These are phyloP conservation scores for Pleurotus sapidus DNA, from an alignment of 768 basidiomycete genomes.

Conservation along the genomic window DNA sequence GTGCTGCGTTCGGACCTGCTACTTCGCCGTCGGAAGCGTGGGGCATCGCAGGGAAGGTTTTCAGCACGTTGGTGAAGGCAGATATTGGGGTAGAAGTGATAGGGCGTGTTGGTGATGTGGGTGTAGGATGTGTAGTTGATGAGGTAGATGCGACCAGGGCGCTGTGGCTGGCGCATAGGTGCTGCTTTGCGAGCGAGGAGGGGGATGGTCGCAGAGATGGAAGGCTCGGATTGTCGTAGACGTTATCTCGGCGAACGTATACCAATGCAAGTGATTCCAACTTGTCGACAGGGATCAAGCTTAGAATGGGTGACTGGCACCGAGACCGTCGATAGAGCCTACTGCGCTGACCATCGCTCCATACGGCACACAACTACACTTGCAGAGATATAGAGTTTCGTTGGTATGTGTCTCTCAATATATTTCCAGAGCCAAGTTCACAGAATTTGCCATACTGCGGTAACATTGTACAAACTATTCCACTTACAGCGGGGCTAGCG, in stretches of 20 bases:
- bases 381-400: too few relatives aligned
- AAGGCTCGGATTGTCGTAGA: too few relatives aligned
- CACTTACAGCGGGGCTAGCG: too few relatives aligned
- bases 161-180: slow-evolving; percentile 4
- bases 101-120: slow-evolving; percentile 1
- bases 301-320: background rate
- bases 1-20: background rate
- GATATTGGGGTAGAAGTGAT: slow-evolving; percentile 1
- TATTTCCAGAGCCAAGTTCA: too few relatives aligned
- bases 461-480: too few relatives aligned
- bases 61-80: background rate
- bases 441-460: too few relatives aligned
- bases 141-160: slow-evolving; percentile 4
- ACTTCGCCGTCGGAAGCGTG: too few relatives aligned
- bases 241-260: background rate
- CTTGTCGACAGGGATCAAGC: background rate
- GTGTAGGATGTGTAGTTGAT: slow-evolving; percentile 4
- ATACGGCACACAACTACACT: background rate
- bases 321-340: background rate
- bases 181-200: slow-evolving; percentile 1
- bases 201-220: background rate
- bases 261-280: background rate
- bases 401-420: too few relatives aligned
- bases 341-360: background rate
- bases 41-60: background rate